phyloP scores from a whole-genome alignment of 2,329 filamentous ascomycete species.

The Aspergillus sp. region DNA sequence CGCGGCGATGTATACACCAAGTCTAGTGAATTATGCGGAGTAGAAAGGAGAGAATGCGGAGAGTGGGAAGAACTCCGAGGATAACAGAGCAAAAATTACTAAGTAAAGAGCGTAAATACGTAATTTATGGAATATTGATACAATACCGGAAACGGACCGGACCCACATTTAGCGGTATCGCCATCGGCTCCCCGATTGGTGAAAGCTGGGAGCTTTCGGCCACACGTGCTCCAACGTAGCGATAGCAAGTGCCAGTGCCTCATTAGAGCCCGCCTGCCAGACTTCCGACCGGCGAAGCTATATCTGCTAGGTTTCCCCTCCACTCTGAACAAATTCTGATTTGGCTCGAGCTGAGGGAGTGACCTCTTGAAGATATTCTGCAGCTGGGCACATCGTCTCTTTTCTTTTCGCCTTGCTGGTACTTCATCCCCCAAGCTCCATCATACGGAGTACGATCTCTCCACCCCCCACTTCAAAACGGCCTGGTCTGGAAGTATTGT shows the following conservation, averaged over 20 bases:
- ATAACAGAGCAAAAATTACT: background rate
- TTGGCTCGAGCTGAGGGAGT: background rate
- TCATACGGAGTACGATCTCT: background rate
- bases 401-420: background rate
- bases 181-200: slow-evolving; percentile 1
- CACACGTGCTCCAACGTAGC: slow-evolving; percentile 10
- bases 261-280: background rate
- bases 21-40: background rate
- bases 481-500: background rate
- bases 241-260: slow-evolving; percentile 1
- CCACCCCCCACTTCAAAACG: background rate
- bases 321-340: background rate
- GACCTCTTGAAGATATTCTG: background rate
- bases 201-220: background rate
- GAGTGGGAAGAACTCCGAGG: background rate
- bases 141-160: background rate
- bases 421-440: background rate
- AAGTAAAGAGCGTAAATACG: background rate
- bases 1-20: background rate
- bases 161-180: background rate
- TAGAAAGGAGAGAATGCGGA: background rate
- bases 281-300: background rate
- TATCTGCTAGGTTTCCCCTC: background rate
- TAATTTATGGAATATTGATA: background rate
- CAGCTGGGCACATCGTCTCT: background rate